Conservation (phyloP, 2,329 filamentous ascomycete genomes). For the Fusarium scirpi region DNA sequence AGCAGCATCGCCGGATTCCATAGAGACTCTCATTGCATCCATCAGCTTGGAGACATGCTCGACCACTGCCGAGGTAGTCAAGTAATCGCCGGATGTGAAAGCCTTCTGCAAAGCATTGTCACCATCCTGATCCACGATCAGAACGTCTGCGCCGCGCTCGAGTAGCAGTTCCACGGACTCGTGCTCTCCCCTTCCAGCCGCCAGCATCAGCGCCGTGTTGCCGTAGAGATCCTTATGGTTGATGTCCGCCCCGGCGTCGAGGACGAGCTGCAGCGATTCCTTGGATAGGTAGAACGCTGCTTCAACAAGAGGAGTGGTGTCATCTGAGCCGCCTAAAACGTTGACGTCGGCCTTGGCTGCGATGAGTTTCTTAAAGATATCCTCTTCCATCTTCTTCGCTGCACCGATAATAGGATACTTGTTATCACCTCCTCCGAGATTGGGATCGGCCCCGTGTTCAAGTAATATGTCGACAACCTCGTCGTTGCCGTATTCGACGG, state of each 20-base stretch:
- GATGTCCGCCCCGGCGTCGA: constrained; percentile 55
- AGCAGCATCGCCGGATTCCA: constrained; percentile 22
- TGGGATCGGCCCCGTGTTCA: constrained; percentile 53
- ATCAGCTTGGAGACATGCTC: constrained; percentile 43
- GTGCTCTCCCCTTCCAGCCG: constrained; percentile 50
- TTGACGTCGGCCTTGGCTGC: constrained; percentile 53
- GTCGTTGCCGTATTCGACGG: constrained; percentile 50
- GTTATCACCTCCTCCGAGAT: constrained; percentile 52
- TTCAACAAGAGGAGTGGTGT: constrained; percentile 53
- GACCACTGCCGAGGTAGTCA: constrained; percentile 51
- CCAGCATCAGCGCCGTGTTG: constrained; percentile 55
- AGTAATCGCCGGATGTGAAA: not conserved
- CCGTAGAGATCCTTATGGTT: constrained; percentile 52
- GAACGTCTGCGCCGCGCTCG: constrained; percentile 25
- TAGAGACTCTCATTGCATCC: constrained; percentile 25
- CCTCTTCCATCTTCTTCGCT: constrained; percentile 49
- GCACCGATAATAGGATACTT: constrained; percentile 55
- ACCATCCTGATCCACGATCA: constrained; percentile 2
- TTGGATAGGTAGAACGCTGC: constrained; percentile 52
- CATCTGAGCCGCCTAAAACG: constrained; percentile 51
- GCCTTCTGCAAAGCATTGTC: constrained; percentile 26
- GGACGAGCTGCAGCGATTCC: constrained; percentile 48
- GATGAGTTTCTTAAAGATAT: constrained; percentile 53
- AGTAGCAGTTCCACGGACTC: constrained; percentile 22
- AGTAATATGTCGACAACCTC: constrained; percentile 55